Evolutionary conservation across 192 early-diverging fungal genomes (phyloP), one percentile per base, ranked within the genome.

Genomic region (Coemansia furcata): DNA sequence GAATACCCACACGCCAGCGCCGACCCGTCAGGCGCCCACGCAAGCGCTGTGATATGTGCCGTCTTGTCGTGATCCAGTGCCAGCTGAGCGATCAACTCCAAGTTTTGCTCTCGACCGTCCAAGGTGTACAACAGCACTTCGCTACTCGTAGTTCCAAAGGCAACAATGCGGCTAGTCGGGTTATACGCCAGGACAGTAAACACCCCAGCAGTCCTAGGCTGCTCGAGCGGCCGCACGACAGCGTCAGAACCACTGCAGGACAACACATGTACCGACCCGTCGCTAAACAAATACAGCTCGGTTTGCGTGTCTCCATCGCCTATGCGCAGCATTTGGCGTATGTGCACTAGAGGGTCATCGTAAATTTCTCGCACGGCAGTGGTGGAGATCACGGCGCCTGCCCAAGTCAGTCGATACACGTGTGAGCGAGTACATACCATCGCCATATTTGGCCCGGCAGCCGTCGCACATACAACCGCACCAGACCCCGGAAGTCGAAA

Each of bases 1-100:
- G 75, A 64, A 36, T 82, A 65, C 36, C 67, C 74, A 54, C 74
- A 77, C 32, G 74, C 74, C 26, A 82, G 17, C 14, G 68, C 80
- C 33, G 62, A 19, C 21, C 80, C 80, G 52, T 77, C 71, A 21
- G 63, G 30, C 30, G 80, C 42, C 80, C 80, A 82, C 40, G 60
- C 60, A 7, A 82, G 57, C 43, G 71, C 63, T 8, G 62, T 33
- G 5, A 73, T 71, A 7, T 32, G 63, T 2, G 65, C 73, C 6
- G 11, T 60, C 6, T 50, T 29, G n/a, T 63, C 69, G 26, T 79
- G 68, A 8, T 43, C 30, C 19, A 29, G 23, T 3, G 23, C 58
- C 12, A 12, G 40, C 12, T 32, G 50, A 1, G 62, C 36, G 2
- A 49, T 58, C 50, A 54, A 8, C 9, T 26, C 50, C 50, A 30